A percentile compares a stretch with the other conserved stretches of the same genome.
These are phyloP conservation scores for Sugiyamaella qingdaonensis DNA, from an alignment of 805 yeast genomes.

Conservation along the genomic window DNA sequence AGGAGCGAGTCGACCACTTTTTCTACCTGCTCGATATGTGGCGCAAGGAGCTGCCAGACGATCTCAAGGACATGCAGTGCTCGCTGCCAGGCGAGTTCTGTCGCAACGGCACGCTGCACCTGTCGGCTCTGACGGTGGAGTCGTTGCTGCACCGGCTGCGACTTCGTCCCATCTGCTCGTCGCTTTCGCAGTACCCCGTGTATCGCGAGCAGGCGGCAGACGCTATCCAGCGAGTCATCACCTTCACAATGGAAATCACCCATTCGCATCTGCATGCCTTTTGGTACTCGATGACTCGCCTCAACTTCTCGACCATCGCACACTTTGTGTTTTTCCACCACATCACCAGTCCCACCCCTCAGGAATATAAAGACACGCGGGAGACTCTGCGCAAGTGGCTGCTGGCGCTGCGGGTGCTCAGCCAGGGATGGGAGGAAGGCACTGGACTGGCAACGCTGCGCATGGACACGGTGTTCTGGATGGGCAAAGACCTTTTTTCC, in stretches of 20 bases:
- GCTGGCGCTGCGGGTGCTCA: constrained; percentile 30
- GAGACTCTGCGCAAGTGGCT: constrained; percentile 32
- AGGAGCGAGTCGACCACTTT: constrained; percentile 18
- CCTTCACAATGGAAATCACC: constrained; percentile 31
- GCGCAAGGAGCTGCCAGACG: constrained; percentile 26
- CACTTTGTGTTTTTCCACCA: constrained; percentile 33
- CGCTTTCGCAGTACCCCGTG: constrained; percentile 12
- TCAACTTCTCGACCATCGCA: constrained; percentile 30
- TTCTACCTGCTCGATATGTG: constrained; percentile 23
- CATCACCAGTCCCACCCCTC: constrained; percentile 28
- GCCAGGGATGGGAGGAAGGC: constrained; percentile 36
- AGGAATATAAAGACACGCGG: constrained; percentile 26
- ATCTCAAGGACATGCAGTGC: constrained; percentile 26
- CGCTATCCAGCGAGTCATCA: constrained; percentile 28
- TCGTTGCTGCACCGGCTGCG: constrained; percentile 27
- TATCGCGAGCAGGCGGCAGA: constrained; percentile 29
- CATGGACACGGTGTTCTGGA: constrained; percentile 32
- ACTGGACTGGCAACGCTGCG: constrained; percentile 33
- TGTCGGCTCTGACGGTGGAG: constrained; percentile 30
- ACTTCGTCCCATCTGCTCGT: constrained; percentile 25
- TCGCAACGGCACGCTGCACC: constrained; percentile 31
- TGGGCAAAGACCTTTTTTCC: constrained; percentile 24
- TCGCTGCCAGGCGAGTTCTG: constrained; percentile 26
- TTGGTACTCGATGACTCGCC: constrained; percentile 32
- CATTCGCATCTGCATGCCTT: constrained; percentile 35